These are phyloP conservation scores for Heliamphora ciliata DNA, from an alignment of 179 eudicot genomes.

Conservation along the genomic window DNA sequence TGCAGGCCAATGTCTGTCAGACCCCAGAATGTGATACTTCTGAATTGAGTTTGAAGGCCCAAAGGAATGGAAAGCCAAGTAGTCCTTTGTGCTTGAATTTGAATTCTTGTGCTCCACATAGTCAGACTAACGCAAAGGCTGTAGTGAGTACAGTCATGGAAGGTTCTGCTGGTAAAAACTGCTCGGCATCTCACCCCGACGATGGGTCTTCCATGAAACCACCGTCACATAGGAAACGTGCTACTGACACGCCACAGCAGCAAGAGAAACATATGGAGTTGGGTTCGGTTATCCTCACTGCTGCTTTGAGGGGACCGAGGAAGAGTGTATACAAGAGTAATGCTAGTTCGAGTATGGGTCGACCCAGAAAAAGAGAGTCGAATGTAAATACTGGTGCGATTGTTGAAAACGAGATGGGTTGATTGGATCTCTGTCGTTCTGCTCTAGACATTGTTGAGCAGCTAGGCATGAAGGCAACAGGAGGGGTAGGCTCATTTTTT, in stretches of 20 bases:
- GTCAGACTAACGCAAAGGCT: slow-evolving; percentile 9
- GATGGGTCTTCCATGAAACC: slow-evolving; percentile 15
- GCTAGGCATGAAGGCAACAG: no score
- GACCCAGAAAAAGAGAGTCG: not conserved
- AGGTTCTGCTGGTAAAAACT: slow-evolving; percentile 8
- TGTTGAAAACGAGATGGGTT: no score
- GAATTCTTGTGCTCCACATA: slow-evolving; percentile 20
- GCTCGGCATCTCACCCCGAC: slow-evolving; percentile 11
- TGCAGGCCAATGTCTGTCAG: slow-evolving; percentile 6
- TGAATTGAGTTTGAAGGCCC: not conserved
- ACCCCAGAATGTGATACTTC: not conserved
- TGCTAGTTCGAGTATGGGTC: slow-evolving; percentile 5
- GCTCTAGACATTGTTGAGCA: no score
- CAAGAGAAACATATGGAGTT: not conserved
- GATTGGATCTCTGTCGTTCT: no score
- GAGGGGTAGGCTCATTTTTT: no score
- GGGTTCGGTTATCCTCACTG: slow-evolving; percentile 6
- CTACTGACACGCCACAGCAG: not conserved
- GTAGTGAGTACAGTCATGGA: slow-evolving; percentile 3
- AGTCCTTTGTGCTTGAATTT: slow-evolving; percentile 22
- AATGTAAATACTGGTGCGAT: slow-evolving; percentile 6
- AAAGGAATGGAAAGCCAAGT: slow-evolving; percentile 12
- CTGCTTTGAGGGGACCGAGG: slow-evolving; percentile 20
- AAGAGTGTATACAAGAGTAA: slow-evolving; percentile 19
- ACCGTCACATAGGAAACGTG: slow-evolving; percentile 12